A percentile compares a stretch with the other conserved stretches of the same genome.
Evolutionary conservation across 192 early-diverging fungal species (phyloP).

Genomic region (Rhizophagus prolifer): DNA sequence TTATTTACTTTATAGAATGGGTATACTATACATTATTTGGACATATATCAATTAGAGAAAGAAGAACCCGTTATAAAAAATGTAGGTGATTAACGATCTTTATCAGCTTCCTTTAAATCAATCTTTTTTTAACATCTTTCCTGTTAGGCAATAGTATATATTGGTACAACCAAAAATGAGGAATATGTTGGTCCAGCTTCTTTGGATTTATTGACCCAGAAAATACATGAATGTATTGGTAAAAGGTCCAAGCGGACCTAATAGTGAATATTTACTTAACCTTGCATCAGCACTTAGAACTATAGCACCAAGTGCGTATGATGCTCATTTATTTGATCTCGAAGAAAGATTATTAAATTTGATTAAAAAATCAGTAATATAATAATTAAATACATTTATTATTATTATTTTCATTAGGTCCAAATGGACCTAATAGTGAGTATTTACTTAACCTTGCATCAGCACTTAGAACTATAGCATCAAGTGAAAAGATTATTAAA

Average conservation of each 20-base stretch:
- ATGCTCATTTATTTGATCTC: slow-evolving; percentile 60
- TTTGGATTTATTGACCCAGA: slow-evolving; percentile 57
- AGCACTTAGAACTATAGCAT: slow-evolving; percentile 52
- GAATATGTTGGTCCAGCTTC: slow-evolving; percentile 74
- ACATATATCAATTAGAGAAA: slow-evolving; percentile 53
- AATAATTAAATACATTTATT: no score
- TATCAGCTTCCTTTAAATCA: neutral
- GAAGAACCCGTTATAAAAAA: slow-evolving; percentile 49
- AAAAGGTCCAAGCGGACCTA: slow-evolving; percentile 68
- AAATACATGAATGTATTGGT: slow-evolving; percentile 65
- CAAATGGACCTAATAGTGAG: slow-evolving; percentile 69
- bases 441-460: slow-evolving; percentile 68
- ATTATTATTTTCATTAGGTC: no score
- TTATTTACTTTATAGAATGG: slow-evolving; percentile 58
- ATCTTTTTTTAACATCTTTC: neutral
- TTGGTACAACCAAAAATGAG: slow-evolving; percentile 72
- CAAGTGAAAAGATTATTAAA: no score
- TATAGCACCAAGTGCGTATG: slow-evolving; percentile 48
- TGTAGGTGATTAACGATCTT: slow-evolving; percentile 33
- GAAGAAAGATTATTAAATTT: slow-evolving; percentile 47
- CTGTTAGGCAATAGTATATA: slow-evolving; percentile 71
- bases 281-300: slow-evolving; percentile 60
- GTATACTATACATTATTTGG: slow-evolving; percentile 64
- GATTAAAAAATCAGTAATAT: neutral
- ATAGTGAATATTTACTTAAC: slow-evolving; percentile 69